Evolutionary conservation across 345 rosid species (phyloP), one percentile per base, ranked within the genome.

Genomic region (Arabis hirsuta): DNA sequence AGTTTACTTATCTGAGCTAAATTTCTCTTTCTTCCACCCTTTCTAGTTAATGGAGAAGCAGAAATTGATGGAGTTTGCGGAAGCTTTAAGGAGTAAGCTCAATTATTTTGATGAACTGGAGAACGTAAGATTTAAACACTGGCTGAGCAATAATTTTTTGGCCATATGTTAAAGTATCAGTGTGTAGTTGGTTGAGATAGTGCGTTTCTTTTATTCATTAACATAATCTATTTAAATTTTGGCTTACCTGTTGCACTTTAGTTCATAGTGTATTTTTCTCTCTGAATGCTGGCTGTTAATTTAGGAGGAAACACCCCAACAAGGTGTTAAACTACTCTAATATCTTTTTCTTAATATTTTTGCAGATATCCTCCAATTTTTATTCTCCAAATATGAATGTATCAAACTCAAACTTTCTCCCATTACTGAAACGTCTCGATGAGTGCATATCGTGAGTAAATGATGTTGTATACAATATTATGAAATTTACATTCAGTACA

Each of bases 61-160:
- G 82, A 88, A 87, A 75, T 73, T 95, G 80, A 73, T 91, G 50
- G 97, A 89, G 74, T 91, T 91, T 84, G 96, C 90, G 4, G 97
- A 91, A 79, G 99, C 97, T 47, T 85, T 95, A 74, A 91, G 87
- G 50, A 88, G 88, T 81, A 91, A 88, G 87, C 99, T 95, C 80
- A 88, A 86, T 79, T 88, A 83, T 83, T 95, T 95, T 82, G 99
- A 91, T 82, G 99, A 95, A 84, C 80, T 95, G 96, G 99, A 95
- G 93, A 91, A 95, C 84, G 99, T 95, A 88, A 87, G 97, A 88
- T 83, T 86, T 87, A 84, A 77, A 73, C 77, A 62, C 83, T 85
- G 45, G 64, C 85, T 76, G 72, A 54, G 14, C 73, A 61, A 65
- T 59, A n/a, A 2, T 27, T 47, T 73, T 73, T 55, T 39, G 57